Evolutionary conservation across 352 stramenopile genomes (phyloP).

Genomic region (Pythium aquatile): DNA sequence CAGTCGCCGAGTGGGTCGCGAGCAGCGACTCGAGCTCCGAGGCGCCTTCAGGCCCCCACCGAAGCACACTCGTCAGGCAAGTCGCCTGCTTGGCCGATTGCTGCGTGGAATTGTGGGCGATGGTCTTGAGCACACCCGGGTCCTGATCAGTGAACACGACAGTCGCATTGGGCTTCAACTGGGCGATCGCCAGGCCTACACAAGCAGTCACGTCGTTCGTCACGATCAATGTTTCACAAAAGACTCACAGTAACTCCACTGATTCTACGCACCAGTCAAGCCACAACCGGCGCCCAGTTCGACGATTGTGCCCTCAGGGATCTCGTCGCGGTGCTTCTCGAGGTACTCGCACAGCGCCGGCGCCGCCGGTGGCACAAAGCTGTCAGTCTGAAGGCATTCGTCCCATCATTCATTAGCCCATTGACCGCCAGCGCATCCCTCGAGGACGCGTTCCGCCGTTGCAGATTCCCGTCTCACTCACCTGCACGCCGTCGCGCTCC

Average conservation of each 20-base stretch:
- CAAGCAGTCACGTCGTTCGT: background rate
- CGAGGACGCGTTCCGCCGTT: conserved; percentile 13
- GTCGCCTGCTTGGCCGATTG: conserved; percentile 50
- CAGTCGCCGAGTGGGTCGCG: conserved; percentile 11
- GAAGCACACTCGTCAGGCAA: conserved; percentile 61
- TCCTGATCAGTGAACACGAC: conserved; percentile 84
- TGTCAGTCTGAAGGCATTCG: conserved; percentile 37
- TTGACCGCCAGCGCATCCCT: background rate
- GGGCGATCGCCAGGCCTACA: conserved; percentile 51
- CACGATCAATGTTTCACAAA: background rate
- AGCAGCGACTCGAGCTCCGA: conserved; percentile 50
- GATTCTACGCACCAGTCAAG: conserved; percentile 34
- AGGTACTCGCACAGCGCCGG: conserved; percentile 69
- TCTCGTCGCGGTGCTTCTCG: conserved; percentile 38
- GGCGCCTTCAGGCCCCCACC: conserved; percentile 57
- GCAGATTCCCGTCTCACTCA: conserved; percentile 22
- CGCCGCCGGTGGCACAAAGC: conserved; percentile 70
- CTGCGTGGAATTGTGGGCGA: conserved; percentile 67
- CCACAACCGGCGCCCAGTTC: conserved; percentile 70
- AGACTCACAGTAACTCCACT: background rate
- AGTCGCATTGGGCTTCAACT: conserved; percentile 52
- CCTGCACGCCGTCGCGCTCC: conserved; percentile 51
- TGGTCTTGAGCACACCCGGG: conserved; percentile 77
- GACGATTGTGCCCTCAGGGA: conserved; percentile 58
- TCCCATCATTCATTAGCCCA: background rate